Conservation (phyloP, 305 asterid species). For the Fraxinus xanthoxyloides region DNA sequence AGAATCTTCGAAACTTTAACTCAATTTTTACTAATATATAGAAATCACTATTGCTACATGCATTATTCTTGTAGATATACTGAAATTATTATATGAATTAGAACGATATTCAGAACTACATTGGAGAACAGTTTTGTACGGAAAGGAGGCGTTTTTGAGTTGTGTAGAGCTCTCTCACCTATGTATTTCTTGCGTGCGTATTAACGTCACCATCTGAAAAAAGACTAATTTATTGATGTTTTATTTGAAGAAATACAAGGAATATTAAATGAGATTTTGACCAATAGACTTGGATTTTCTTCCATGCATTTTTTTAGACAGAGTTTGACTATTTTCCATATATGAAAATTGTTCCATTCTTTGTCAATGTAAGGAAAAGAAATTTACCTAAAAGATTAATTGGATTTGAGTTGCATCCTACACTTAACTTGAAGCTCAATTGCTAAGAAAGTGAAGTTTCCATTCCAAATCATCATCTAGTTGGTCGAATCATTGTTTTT, state of each 20-base stretch:
- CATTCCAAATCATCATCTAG: too few species aligned
- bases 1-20: neutral
- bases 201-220: slow-evolving; percentile 28
- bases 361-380: neutral
- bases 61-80: neutral
- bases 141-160: slow-evolving; percentile 38
- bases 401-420: too few species aligned
- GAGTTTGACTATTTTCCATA: neutral
- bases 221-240: slow-evolving; percentile 12
- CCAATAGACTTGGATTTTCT: neutral
- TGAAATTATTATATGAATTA: neutral
- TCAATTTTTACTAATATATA: neutral
- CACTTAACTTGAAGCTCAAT: neutral
- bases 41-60: neutral
- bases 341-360: neutral
- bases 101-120: neutral
- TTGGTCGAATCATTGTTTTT: neutral
- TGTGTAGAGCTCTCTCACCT: slow-evolving; percentile 45
- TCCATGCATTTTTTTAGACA: neutral
- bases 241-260: neutral
- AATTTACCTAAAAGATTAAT: neutral
- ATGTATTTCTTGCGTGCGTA: slow-evolving; percentile 23
- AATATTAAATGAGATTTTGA: slow-evolving; percentile 12
- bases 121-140: slow-evolving; percentile 25
- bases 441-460: too few species aligned